Evolutionary conservation across 2,329 filamentous ascomycete species (phyloP), one percentile per base, ranked within the genome.

Genomic region (Hymenotorrendiella dingleyae): DNA sequence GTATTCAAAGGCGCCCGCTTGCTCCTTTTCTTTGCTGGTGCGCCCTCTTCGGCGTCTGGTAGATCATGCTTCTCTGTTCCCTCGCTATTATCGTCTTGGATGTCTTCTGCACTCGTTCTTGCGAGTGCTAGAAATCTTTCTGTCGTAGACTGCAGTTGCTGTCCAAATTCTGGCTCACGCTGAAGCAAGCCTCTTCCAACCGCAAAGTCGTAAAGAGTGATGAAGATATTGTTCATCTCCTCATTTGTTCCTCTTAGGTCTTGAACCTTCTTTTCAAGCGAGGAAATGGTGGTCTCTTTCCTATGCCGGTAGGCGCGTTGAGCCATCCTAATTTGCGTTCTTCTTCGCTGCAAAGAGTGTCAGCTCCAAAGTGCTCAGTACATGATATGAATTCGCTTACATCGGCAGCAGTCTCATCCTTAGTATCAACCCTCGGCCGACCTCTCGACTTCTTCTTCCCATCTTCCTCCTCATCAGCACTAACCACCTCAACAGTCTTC

Each of bases 321-420:
- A 2, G 89, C 89, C 42, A 91, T 74, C 19, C 89, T 81, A 50
- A 95, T 93, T 61, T 95, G 89, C 4, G 86, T 91, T 42, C 89
- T 78, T 40, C 89, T 83, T 48, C 87, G 82, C 84, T 86, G 52
- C 29, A 20, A 3, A 43, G 22, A 35, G 10, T 10, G 30, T 33
- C 30, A 33, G 30, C 30, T 59, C 46, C 57, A 47, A 40, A 35
- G 20, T 42, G 19, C 20, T 9, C 9, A 8, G 20, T 21, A 33
- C 29, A 27, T 38, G 35, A 40, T 19, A 21, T 10, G 16, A 16
- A 40, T 39, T 35, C 46, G 80, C 83, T 75, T 66, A 88, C 86
- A 68, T 90, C 86, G 41, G 78, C 80, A 48, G 84, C 80, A 19
- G 82, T 89, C 63, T 87, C 80, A 63, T 91, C 85, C 47, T 80